phyloP scores from a whole-genome alignment of 2,329 filamentous ascomycete species.

The Nemania diffusa region DNA sequence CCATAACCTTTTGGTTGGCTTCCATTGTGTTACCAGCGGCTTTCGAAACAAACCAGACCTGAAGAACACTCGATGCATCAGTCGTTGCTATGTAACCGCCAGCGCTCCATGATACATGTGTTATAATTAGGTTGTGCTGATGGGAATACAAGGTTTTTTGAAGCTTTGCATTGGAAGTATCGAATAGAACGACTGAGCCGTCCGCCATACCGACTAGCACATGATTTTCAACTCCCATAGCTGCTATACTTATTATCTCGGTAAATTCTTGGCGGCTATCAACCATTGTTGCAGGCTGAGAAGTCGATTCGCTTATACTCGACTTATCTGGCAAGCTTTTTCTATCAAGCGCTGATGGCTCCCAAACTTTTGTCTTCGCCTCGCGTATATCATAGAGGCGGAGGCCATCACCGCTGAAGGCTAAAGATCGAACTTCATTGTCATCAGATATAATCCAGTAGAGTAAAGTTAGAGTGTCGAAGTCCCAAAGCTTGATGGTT shows the following conservation, averaged over 20 bases:
- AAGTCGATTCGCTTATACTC: constrained; percentile 21
- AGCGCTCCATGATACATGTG: constrained; percentile 14
- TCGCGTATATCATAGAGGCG: constrained; percentile 23
- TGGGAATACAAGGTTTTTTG: constrained; percentile 10
- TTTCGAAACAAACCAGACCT: constrained; percentile 9
- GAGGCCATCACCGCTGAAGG: constrained; percentile 15
- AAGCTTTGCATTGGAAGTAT: constrained; percentile 4
- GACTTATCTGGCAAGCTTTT: constrained; percentile 20
- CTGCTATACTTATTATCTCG: constrained; percentile 11
- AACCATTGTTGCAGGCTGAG: constrained; percentile 13
- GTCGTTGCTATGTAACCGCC: constrained; percentile 21
- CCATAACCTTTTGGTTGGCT: background rate
- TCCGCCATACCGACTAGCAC: constrained; percentile 8
- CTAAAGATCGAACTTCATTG: constrained; percentile 20
- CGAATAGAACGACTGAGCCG: constrained; percentile 13
- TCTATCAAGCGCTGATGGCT: constrained; percentile 18
- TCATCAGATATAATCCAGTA: constrained; percentile 23
- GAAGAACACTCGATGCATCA: constrained; percentile 11
- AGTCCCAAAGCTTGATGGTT: constrained; percentile 26
- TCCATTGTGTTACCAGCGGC: background rate
- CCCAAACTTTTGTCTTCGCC: constrained; percentile 24
- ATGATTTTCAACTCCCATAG: constrained; percentile 3
- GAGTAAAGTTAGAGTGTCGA: constrained; percentile 16
- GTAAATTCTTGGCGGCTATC: constrained; percentile 4
- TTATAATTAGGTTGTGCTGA: background rate